These are phyloP conservation scores for Sphaerulina vaccinii DNA, from an alignment of 2,329 filamentous ascomycete species.

Conservation along the genomic window DNA sequence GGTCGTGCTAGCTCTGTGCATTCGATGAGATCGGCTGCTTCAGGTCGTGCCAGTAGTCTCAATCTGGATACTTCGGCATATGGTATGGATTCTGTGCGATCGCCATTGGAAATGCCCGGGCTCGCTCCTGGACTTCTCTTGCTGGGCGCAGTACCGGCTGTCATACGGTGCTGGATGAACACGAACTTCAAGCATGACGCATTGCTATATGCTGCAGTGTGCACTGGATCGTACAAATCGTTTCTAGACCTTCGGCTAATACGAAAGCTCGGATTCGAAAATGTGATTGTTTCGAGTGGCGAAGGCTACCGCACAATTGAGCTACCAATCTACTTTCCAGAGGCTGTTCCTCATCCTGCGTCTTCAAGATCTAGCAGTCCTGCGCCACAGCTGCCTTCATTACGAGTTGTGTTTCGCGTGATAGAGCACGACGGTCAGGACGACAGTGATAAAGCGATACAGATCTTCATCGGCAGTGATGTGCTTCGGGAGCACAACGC, in stretches of 20 bases:
- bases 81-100: constrained; percentile 63
- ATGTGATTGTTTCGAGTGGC: constrained; percentile 43
- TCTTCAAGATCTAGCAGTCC: constrained; percentile 72
- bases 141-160: constrained; percentile 84
- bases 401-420: constrained; percentile 77
- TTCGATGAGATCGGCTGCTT: constrained; percentile 74
- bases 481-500: constrained; percentile 81
- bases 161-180: constrained; percentile 93
- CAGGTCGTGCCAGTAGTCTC: constrained; percentile 82
- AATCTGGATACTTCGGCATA: constrained; percentile 75
- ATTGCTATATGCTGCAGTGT: constrained; percentile 86
- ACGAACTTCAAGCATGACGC: constrained; percentile 86
- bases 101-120: constrained; percentile 68
- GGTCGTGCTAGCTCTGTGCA: constrained; percentile 86
- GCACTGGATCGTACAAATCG: constrained; percentile 86
- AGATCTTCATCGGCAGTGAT: constrained; percentile 88
- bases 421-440: constrained; percentile 51
- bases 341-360: constrained; percentile 77
- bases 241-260: constrained; percentile 74
- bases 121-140: constrained; percentile 83
- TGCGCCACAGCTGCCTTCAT: constrained; percentile 74
- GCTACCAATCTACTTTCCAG: constrained; percentile 82
- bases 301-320: constrained; percentile 69
- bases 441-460: constrained; percentile 62
- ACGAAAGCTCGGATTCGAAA: constrained; percentile 68